Base-by-base conservation (phyloP, 2,329 filamentous ascomycete species). In the Diaporthe sp. region DNA sequence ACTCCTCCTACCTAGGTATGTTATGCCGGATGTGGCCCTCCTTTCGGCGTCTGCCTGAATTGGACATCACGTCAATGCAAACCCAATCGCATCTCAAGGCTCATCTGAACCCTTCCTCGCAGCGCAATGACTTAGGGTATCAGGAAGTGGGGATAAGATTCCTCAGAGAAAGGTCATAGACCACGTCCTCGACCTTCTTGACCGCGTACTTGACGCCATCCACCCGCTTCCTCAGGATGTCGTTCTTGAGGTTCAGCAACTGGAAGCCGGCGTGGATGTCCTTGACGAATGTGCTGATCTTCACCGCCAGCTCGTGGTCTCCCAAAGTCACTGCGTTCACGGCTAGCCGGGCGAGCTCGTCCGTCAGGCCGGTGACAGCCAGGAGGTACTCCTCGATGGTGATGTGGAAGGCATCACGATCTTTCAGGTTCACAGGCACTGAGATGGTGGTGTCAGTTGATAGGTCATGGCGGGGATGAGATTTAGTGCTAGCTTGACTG, bases 331-430 rank as follows among this genome's bases (percentile, higher is more conserved):
- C 97, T 7, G 95, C 93, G 85, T 99, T 99, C 84, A 97, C 95
- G 45, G 97, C 95, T 74, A 99, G 91, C 55, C 96, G 95, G 75
- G 94, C 90, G 80, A 99, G 90, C 85, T 99, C 97, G 81, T 98
- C 95, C 52, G 97, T 94, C 75, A 98, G 90, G 75, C 92, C 91
- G 74, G 97, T 96, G 75, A 98, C 88, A 19, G 95, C 92, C 75
- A 97, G 92, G 33, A 99, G 92, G 84, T 99, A 99, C 85, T 99
- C 97, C 85, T 99, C 97, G 80, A 98, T 96, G 57, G 95, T 97
- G 80, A 99, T 88, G 83, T 99, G 97, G 89, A 99, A 99, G 68
- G 92, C 91, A 82, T 98, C 96, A 76, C 90, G 88, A 80, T 96
- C 93, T 84, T 97, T 97, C 80, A 98, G 89, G 82, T 98, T 98